Conservation (phyloP, 148 eudicot genomes). For the Chenopodium formosanum region DNA sequence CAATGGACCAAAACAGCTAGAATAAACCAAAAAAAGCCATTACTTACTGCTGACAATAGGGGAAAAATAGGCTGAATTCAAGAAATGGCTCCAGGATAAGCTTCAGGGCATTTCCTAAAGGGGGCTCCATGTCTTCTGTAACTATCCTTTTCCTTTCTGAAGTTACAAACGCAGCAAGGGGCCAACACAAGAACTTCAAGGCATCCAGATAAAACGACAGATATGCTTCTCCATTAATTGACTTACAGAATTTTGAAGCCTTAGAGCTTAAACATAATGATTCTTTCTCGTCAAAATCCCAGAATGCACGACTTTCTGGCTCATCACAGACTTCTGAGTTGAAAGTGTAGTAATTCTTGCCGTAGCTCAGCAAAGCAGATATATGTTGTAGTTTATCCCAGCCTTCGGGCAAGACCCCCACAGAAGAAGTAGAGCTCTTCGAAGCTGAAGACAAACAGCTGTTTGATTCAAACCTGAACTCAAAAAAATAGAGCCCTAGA, state of each 20-base stretch:
- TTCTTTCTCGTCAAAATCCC: conserved; percentile 4
- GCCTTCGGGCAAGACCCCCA: conserved; percentile 32
- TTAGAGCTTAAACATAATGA: conserved; percentile 2
- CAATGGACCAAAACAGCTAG: neutral
- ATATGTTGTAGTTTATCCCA: conserved; percentile 39
- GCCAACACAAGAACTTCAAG: conserved; percentile 66
- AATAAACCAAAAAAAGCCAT: neutral
- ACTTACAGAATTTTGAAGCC: conserved; percentile 8
- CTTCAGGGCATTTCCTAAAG: conserved; percentile 29
- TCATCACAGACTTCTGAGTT: conserved; percentile 18
- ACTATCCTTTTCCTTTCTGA: conserved; percentile 51
- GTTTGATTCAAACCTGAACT: conserved; percentile 26
- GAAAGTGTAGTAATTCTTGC: conserved; percentile 26
- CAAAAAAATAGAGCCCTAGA: conserved; percentile 46
- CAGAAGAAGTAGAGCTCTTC: conserved; percentile 23
- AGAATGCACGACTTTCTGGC: conserved; percentile 12
- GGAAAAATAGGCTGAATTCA: conserved; percentile 48
- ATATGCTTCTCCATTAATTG: conserved; percentile 27
- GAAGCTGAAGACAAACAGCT: conserved; percentile 22
- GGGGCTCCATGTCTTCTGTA: conserved; percentile 36
- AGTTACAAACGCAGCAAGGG: conserved; percentile 64
- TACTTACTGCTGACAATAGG: conserved; percentile 48
- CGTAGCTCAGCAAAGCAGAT: conserved; percentile 31
- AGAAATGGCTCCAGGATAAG: conserved; percentile 43
- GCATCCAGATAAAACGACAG: conserved; percentile 53